A percentile compares a stretch with the other conserved stretches of the same genome.
Evolutionary conservation across 352 stramenopile genomes (phyloP).

Genomic region (Globisporangium paddicum): DNA sequence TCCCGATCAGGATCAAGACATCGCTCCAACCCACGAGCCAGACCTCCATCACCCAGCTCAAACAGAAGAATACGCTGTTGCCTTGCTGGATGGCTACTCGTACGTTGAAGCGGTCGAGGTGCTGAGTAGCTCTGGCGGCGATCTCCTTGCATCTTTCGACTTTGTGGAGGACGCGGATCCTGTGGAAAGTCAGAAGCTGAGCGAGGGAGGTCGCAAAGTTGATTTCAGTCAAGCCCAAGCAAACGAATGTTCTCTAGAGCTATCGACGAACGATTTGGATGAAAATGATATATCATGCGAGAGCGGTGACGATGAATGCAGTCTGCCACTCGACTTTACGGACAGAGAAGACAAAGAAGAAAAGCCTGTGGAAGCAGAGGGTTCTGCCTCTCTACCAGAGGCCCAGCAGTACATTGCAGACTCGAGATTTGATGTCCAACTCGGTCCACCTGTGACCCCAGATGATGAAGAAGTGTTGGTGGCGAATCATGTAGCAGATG

Average conservation of each 20-base stretch:
- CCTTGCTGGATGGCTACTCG: slow-evolving; percentile 28
- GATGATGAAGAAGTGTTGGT: neutral
- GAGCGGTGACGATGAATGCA: neutral
- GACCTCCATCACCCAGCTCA: neutral
- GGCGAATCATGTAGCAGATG: slow-evolving; percentile 14
- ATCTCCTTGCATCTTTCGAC: slow-evolving; percentile 25
- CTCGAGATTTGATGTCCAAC: neutral
- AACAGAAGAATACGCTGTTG: neutral
- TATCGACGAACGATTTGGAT: neutral
- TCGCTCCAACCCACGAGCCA: neutral
- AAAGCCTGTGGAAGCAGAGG: neutral
- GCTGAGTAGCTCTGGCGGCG: neutral
- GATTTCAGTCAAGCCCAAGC: neutral
- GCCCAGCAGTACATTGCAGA: neutral
- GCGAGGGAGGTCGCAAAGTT: neutral
- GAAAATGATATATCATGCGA: neutral
- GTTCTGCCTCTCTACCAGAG: neutral
- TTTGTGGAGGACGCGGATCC: slow-evolving; percentile 19
- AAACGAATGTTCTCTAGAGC: neutral
- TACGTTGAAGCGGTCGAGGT: slow-evolving; percentile 34
- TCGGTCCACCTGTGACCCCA: neutral
- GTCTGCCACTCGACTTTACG: neutral
- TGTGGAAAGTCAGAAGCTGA: neutral
- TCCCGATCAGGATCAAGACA: neutral
- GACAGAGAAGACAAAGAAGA: neutral